These are phyloP conservation scores for Turnera subulata DNA, from an alignment of 345 rosid species.

Conservation along the genomic window DNA sequence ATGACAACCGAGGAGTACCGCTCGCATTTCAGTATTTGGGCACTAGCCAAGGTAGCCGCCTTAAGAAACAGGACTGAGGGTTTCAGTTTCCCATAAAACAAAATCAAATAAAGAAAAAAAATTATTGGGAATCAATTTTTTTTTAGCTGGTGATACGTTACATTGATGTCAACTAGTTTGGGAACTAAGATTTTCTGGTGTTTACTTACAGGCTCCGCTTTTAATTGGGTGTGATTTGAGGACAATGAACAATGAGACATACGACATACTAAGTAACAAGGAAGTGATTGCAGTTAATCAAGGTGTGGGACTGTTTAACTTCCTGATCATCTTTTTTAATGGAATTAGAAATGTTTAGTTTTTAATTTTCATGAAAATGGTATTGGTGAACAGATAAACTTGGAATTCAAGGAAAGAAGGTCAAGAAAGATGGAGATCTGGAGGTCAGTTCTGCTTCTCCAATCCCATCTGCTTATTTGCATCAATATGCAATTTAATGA, in stretches of 20 bases:
- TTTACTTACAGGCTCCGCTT: conserved; percentile 25
- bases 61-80: too few relatives aligned
- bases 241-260: conserved; percentile 34
- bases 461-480: background rate
- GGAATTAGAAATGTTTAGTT: background rate
- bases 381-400: conserved; percentile 41
- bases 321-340: background rate
- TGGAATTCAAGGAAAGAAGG: conserved; percentile 82
- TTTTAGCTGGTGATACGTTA: too few relatives aligned
- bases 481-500: background rate
- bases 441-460: conserved; percentile 37
- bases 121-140: too few relatives aligned
- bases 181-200: too few relatives aligned
- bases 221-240: conserved; percentile 54
- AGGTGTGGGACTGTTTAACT: conserved; percentile 26
- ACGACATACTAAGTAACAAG: conserved; percentile 35
- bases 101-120: too few relatives aligned
- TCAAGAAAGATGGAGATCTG: conserved; percentile 50
- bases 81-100: too few relatives aligned
- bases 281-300: conserved; percentile 64
- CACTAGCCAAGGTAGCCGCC: conserved; percentile 19
- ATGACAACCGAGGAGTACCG: conserved; percentile 28
- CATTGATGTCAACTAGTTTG: too few relatives aligned
- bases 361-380: background rate
- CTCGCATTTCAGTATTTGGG: conserved; percentile 32